Base-by-base conservation (phyloP, 1,284 basidiomycete genomes). In the Coniophora puteana region DNA sequence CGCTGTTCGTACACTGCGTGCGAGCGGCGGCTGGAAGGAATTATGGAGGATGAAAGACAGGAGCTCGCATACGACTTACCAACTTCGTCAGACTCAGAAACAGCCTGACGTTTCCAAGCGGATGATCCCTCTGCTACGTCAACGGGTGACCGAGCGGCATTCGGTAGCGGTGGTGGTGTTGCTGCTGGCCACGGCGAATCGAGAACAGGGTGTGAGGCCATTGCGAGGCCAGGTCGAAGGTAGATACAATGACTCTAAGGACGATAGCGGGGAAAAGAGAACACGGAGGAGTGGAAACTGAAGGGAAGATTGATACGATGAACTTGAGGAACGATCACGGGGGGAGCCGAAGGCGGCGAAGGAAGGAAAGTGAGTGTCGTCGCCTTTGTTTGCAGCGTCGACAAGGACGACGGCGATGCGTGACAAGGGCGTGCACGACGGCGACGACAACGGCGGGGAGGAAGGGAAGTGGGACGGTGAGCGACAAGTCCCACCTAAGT, bases 51-150 rank as follows among this genome's bases (percentile, higher is more conserved):
- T 56, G 49, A 37, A 66, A 36, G 51, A 14, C 71, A 55, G 48
- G 69, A 73, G 34, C 56, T 35, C 13, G 24, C 39, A 47, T 60
- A 46, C 8, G 71, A 71, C 25, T 52, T 13, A 0, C 48, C 67
- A 36, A 48, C 12, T 1, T 31, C 21, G 35, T 18, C 32, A 18
- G 8, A 33, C 70, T 49, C 47, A 76, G 75, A 55, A 25, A 77
- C 65, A 48, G 53, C 59, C n/a, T 51, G 31, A n/a, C 40, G 59
- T 49, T 55, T 77, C 66, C 23, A 62, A 65, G 45, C 76, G 57
- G 20, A 44, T 51, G 29, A 57, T 51, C 18, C 50, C 48, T 54
- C 62, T 49, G 50, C 58, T 43, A 52, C 44, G 38, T 30, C 17
- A n/a, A n/a, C 8, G 36, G 45, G 17, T 27, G 22, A 29, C 33